Evolutionary conservation across 768 basidiomycete genomes (phyloP).

Genomic region (Lanmaoa rubissima): DNA sequence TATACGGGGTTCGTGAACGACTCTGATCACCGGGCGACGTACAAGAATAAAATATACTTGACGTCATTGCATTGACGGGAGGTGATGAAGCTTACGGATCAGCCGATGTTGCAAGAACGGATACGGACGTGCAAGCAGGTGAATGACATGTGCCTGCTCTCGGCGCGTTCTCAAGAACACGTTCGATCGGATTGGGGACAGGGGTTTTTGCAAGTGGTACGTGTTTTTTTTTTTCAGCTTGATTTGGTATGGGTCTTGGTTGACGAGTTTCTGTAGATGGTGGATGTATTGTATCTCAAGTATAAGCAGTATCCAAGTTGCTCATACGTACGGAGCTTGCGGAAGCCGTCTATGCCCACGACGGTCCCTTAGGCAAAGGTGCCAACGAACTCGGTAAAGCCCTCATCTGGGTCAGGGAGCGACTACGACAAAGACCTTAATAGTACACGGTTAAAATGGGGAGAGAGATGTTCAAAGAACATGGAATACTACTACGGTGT

Average conservation of each 20-base stretch:
- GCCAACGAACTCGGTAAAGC: constrained; percentile 63
- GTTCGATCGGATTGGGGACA: constrained; percentile 57
- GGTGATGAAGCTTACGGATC: constrained; percentile 62
- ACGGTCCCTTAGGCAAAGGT: constrained; percentile 47
- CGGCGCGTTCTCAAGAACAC: constrained; percentile 32
- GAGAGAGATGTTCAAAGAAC: too few species aligned
- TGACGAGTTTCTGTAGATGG: constrained; percentile 46
- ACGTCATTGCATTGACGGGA: constrained; percentile 76
- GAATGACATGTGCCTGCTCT: constrained; percentile 39
- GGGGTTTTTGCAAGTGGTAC: constrained; percentile 49
- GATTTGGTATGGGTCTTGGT: neutral
- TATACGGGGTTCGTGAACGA: constrained; percentile 59
- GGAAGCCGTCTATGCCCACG: constrained; percentile 53
- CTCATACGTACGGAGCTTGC: constrained; percentile 54
- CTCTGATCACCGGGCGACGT: constrained; percentile 61
- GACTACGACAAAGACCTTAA: constrained; percentile 27
- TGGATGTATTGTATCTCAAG: constrained; percentile 64
- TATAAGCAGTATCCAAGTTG: constrained; percentile 65
- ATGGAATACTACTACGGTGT: too few species aligned
- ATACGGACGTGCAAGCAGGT: constrained; percentile 47
- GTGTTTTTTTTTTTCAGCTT: constrained; percentile 17
- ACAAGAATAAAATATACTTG: constrained; percentile 54
- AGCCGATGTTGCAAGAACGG: constrained; percentile 52
- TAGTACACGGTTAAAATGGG: too few species aligned
- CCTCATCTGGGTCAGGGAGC: constrained; percentile 53